Conservation (phyloP, 83 land plant genomes). For the Larix sibirica region DNA sequence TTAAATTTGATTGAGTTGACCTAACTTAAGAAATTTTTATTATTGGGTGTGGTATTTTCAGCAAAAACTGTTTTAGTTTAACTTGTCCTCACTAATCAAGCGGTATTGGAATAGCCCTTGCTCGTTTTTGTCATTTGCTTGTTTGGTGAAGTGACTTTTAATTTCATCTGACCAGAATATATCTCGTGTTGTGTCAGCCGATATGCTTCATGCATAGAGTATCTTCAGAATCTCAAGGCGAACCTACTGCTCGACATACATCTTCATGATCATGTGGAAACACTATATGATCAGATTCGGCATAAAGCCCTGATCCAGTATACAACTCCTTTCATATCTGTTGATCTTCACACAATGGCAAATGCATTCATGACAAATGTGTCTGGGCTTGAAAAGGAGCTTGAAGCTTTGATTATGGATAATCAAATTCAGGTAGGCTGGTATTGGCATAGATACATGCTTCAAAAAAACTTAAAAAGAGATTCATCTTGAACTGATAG, state of each 20-base stretch:
- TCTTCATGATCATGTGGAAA: slow-evolving; percentile 91
- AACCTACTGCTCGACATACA: slow-evolving; percentile 91
- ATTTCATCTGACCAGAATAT: neutral
- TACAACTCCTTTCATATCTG: slow-evolving; percentile 94
- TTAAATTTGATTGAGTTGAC: too few relatives aligned
- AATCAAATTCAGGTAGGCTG: slow-evolving; percentile 85
- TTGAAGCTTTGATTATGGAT: slow-evolving; percentile 91
- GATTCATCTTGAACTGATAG: neutral
- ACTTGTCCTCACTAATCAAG: too few relatives aligned
- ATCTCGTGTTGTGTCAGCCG: slow-evolving; percentile 49
- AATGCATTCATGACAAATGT: slow-evolving; percentile 91
- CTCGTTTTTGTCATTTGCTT: neutral
- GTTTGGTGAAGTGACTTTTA: neutral
- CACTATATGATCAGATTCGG: slow-evolving; percentile 82
- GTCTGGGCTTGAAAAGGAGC: slow-evolving; percentile 88
- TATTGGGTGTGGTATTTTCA: too few relatives aligned
- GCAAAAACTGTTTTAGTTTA: too few relatives aligned
- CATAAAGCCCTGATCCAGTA: slow-evolving; percentile 98
- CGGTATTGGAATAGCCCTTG: too few relatives aligned
- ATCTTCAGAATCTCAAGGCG: slow-evolving; percentile 86
- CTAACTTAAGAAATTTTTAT: too few relatives aligned
- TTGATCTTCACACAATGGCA: slow-evolving; percentile 94
- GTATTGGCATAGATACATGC: neutral
- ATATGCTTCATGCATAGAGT: slow-evolving; percentile 93
- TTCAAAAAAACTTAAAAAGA: too few relatives aligned